Evolutionary conservation across 129 eudicot species (phyloP).

Genomic region (Chrysanthemum seticuspe): DNA sequence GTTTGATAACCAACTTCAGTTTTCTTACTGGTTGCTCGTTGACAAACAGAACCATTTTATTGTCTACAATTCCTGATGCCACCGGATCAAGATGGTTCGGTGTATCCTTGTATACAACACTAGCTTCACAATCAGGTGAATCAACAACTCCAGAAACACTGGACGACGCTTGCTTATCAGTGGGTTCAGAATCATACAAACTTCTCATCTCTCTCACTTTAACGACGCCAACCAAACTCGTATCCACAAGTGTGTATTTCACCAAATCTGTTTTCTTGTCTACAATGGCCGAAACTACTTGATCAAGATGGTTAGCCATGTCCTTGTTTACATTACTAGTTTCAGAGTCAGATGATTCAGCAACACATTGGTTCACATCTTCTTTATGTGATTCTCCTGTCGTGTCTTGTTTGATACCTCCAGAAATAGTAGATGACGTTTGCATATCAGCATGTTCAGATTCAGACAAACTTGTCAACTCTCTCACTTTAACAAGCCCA

Average conservation of each 20-base stretch:
- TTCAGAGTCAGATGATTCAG: background rate
- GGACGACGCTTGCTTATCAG: too few species aligned
- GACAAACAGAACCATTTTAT: background rate
- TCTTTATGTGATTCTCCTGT: conserved; percentile 17
- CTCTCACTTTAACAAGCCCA: conserved; percentile 25
- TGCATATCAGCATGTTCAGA: conserved; percentile 7
- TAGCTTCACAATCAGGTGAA: background rate
- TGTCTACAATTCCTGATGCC: conserved; percentile 11
- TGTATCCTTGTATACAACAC: background rate
- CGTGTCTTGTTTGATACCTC: background rate
- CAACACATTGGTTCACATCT: background rate
- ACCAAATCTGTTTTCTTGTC: background rate
- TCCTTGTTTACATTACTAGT: background rate
- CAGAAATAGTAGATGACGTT: background rate
- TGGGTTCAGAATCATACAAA: too few species aligned
- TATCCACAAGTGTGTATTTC: too few species aligned
- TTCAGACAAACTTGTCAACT: conserved; percentile 29
- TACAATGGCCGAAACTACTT: conserved; percentile 3
- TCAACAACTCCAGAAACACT: background rate
- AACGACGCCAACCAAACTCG: too few species aligned
- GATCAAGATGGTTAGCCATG: conserved; percentile 1
- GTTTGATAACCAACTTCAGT: conserved; percentile 20
- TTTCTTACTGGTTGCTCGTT: conserved; percentile 19
- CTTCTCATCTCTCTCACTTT: too few species aligned
- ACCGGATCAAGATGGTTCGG: background rate